phyloP scores from a whole-genome alignment of 495 filamentous ascomycete species.

The Trichocladium antarcticum region DNA sequence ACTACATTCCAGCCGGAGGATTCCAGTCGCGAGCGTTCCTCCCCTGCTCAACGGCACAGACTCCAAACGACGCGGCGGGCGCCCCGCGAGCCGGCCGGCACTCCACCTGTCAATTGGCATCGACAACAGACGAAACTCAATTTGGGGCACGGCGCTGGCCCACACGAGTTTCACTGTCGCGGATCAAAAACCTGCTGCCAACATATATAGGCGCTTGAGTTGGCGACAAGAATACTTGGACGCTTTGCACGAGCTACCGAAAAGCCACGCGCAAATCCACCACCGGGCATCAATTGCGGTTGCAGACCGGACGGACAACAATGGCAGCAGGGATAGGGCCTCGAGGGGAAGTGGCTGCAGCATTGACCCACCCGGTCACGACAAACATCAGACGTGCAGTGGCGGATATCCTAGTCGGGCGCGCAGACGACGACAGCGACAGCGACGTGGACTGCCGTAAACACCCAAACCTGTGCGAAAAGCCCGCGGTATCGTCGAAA shows the following conservation, averaged over 20 bases:
- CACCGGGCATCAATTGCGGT: too few species aligned
- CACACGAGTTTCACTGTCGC: neutral
- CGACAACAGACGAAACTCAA: neutral
- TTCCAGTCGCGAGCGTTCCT: neutral
- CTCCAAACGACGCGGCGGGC: neutral
- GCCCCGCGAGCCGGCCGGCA: neutral
- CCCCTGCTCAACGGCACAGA: neutral
- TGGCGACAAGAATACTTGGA: too few species aligned
- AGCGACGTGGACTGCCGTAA: conserved; percentile 7
- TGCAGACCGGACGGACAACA: neutral
- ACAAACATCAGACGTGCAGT: conserved; percentile 10
- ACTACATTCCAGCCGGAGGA: neutral
- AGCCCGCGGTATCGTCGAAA: conserved; percentile 16
- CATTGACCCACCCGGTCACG: neutral
- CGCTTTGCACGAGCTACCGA: too few species aligned
- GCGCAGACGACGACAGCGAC: conserved; percentile 13
- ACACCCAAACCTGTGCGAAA: conserved; percentile 21
- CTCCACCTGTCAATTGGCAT: neutral
- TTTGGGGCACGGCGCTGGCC: neutral
- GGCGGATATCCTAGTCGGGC: conserved; percentile 8
- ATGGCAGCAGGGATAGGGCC: conserved; percentile 6
- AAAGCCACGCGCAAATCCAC: too few species aligned
- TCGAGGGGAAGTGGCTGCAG: neutral
- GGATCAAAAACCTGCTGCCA: too few species aligned
- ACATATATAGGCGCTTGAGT: too few species aligned